phyloP scores from a whole-genome alignment of 805 yeast genomes.

The Jamesozyma hellenica region DNA sequence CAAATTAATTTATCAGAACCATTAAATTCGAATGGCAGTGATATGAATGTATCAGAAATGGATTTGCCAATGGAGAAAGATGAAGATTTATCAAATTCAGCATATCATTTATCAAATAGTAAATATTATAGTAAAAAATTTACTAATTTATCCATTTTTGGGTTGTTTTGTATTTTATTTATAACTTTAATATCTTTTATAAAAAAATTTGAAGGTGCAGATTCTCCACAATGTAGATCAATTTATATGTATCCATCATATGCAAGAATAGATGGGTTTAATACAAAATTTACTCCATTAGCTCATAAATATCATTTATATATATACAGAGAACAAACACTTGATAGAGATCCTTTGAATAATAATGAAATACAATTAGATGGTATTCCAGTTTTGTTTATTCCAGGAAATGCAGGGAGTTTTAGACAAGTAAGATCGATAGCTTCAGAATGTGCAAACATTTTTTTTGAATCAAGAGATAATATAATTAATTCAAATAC shows the following conservation, averaged over 20 bases:
- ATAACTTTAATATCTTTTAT: slow-evolving; percentile 6
- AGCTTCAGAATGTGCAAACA: slow-evolving; percentile 69
- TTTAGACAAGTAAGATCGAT: slow-evolving; percentile 81
- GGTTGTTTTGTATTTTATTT: slow-evolving; percentile 12
- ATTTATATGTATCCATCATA: slow-evolving; percentile 81
- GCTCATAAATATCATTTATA: slow-evolving; percentile 65
- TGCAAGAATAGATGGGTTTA: slow-evolving; percentile 64
- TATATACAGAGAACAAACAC: slow-evolving; percentile 75
- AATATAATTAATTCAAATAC: slow-evolving; percentile 19
- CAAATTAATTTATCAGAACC: not conserved
- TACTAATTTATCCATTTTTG: slow-evolving; percentile 8
- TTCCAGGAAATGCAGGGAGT: slow-evolving; percentile 97
- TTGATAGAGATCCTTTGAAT: slow-evolving; percentile 44
- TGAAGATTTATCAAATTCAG: not conserved
- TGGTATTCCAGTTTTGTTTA: slow-evolving; percentile 84
- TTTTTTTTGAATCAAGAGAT: slow-evolving; percentile 33
- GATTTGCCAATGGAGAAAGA: not conserved
- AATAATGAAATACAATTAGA: slow-evolving; percentile 32
- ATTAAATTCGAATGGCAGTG: not conserved
- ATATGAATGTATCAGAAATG: not conserved
- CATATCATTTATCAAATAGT: not conserved
- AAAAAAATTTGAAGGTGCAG: slow-evolving; percentile 34
- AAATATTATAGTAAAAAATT: slow-evolving; percentile 1
- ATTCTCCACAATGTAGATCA: slow-evolving; percentile 47
- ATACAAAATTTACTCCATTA: slow-evolving; percentile 55